A percentile compares a stretch with the other conserved stretches of the same genome.
These are phyloP conservation scores for Termitomyces sp. DNA, from an alignment of 768 basidiomycete genomes.

Conservation along the genomic window DNA sequence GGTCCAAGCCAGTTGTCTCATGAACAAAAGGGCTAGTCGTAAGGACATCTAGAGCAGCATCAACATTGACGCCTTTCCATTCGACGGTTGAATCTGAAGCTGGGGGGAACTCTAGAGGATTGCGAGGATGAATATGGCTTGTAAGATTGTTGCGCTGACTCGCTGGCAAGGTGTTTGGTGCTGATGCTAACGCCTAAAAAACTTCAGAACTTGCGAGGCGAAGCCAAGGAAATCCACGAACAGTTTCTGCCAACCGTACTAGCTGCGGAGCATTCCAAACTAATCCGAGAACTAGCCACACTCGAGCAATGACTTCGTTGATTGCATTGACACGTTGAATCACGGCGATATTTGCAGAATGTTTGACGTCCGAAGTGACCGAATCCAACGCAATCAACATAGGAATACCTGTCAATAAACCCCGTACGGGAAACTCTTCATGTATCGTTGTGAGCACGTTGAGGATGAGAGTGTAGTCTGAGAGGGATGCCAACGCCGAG, in stretches of 20 bases:
- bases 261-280: slow-evolving; percentile 67
- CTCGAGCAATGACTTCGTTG: slow-evolving; percentile 56
- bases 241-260: slow-evolving; percentile 50
- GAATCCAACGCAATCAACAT: slow-evolving; percentile 79
- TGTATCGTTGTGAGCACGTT: slow-evolving; percentile 66
- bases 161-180: slow-evolving; percentile 32
- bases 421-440: slow-evolving; percentile 69
- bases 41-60: slow-evolving; percentile 54
- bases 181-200: slow-evolving; percentile 42
- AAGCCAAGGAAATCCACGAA: slow-evolving; percentile 24
- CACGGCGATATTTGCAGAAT: slow-evolving; percentile 31
- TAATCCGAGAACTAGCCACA: slow-evolving; percentile 67
- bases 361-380: slow-evolving; percentile 44
- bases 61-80: slow-evolving; percentile 46
- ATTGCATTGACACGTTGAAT: slow-evolving; percentile 49
- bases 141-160: slow-evolving; percentile 31
- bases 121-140: slow-evolving; percentile 39
- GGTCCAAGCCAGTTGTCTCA: slow-evolving; percentile 61
- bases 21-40: slow-evolving; percentile 51
- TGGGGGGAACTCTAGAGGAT: slow-evolving; percentile 38
- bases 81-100: slow-evolving; percentile 18
- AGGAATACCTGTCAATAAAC: slow-evolving; percentile 73
- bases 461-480: slow-evolving; percentile 73
- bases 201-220: slow-evolving; percentile 4
- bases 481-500: slow-evolving; percentile 54